phyloP scores from a whole-genome alignment of 2,329 filamentous ascomycete genomes.

The Domatiomyces catenatus region DNA sequence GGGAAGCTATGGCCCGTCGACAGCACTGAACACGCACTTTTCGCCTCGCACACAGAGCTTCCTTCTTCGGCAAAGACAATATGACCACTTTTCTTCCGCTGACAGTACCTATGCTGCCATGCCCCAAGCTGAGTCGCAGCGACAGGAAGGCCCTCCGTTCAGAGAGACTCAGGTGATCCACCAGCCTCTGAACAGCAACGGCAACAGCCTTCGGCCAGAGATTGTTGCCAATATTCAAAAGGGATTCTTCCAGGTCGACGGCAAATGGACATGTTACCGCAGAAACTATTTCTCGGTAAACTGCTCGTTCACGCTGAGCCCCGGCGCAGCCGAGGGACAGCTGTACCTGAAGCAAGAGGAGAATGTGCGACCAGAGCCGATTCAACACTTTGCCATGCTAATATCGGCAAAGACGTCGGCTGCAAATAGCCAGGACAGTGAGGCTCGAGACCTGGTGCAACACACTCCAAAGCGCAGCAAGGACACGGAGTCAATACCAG shows the following conservation, averaged over 20 bases:
- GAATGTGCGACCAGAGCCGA: constrained; percentile 33
- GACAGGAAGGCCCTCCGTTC: constrained; percentile 29
- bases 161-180: constrained; percentile 25
- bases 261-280: constrained; percentile 83
- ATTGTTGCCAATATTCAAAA: constrained; percentile 75
- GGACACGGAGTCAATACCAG: constrained; percentile 61
- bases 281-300: constrained; percentile 82
- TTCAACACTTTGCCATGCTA: constrained; percentile 65
- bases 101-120: neutral
- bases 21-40: neutral
- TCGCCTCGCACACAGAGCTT: neutral
- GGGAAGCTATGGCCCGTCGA: neutral
- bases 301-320: constrained; percentile 59
- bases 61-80: neutral
- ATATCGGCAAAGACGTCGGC: constrained; percentile 47
- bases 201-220: constrained; percentile 46
- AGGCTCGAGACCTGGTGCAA: constrained; percentile 70
- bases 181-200: constrained; percentile 22
- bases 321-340: constrained; percentile 40
- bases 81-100: neutral
- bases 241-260: constrained; percentile 67
- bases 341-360: constrained; percentile 39
- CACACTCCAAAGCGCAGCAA: constrained; percentile 88
- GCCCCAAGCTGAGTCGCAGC: constrained; percentile 5
- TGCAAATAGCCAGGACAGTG: constrained; percentile 59